A percentile compares a stretch with the other conserved stretches of the same genome.
phyloP scores from a whole-genome alignment of 176 grass and related monocot genomes.

The Ensete ventricosum region DNA sequence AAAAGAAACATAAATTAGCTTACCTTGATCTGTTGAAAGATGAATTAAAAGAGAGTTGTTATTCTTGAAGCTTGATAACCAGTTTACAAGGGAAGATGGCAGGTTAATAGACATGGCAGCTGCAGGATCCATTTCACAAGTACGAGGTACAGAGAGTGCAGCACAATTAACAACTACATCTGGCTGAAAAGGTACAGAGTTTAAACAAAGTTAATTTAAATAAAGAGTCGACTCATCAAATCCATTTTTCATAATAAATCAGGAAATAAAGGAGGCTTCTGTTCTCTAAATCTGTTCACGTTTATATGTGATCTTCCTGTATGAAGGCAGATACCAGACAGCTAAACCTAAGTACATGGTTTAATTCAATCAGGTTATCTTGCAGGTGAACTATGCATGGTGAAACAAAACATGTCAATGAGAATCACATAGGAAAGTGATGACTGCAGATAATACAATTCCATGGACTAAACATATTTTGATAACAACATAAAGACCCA shows the following conservation, averaged over 20 bases:
- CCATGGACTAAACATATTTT: too few relatives aligned
- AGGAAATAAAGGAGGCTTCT: not conserved
- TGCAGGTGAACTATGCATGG: too few relatives aligned
- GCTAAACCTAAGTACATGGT: too few relatives aligned
- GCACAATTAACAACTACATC: conserved; percentile 80
- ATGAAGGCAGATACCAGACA: too few relatives aligned
- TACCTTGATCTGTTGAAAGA: conserved; percentile 96
- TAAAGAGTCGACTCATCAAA: not conserved
- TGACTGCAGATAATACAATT: too few relatives aligned
- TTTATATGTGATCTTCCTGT: too few relatives aligned
- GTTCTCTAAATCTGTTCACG: too few relatives aligned
- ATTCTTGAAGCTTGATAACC: conserved; percentile 45
- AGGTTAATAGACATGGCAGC: conserved; percentile 67
- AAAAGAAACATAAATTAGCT: not conserved
- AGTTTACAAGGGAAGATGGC: conserved; percentile 56
- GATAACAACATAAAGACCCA: too few relatives aligned
- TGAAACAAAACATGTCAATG: too few relatives aligned
- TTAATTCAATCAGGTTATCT: too few relatives aligned
- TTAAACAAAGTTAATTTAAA: not conserved
- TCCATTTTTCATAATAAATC: not conserved
- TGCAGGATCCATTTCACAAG: conserved; percentile 59
- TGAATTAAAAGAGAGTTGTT: conserved; percentile 51
- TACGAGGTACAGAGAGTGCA: conserved; percentile 69
- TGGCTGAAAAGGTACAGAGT: conserved; percentile 33
- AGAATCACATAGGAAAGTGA: too few relatives aligned